phyloP scores from a whole-genome alignment of 192 early-diverging fungal genomes.

The Obelidium mucronatum region DNA sequence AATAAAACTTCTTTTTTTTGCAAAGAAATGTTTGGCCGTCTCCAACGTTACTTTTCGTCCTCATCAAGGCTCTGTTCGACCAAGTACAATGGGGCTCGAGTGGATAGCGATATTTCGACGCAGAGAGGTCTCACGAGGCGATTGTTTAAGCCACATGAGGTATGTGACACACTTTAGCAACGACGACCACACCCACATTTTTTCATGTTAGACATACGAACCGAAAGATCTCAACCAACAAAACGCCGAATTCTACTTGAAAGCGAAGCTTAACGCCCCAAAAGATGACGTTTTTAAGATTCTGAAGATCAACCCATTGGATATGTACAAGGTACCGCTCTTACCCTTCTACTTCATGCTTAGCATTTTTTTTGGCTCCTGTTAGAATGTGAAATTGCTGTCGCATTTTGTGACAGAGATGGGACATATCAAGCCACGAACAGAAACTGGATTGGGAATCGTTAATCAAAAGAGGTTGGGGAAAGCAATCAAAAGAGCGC shows the following conservation, averaged over 20 bases:
- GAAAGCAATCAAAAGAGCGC: constrained; percentile 44
- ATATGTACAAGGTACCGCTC: constrained; percentile 37
- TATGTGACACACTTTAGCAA: neutral
- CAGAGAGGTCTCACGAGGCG: neutral
- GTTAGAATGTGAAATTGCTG: constrained; percentile 32
- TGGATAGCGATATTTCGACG: constrained; percentile 9
- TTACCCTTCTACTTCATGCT: neutral
- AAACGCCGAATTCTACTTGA: constrained; percentile 24
- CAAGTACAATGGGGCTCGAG: no score
- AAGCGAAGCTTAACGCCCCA: constrained; percentile 10
- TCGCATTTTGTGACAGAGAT: constrained; percentile 46
- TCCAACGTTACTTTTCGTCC: no score
- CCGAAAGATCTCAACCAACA: constrained; percentile 35
- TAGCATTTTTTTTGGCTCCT: neutral
- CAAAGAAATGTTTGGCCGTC: neutral
- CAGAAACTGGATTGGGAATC: constrained; percentile 36
- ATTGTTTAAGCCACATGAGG: constrained; percentile 28
- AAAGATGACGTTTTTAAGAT: constrained; percentile 38
- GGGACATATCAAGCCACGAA: constrained; percentile 40
- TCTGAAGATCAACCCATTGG: constrained; percentile 36
- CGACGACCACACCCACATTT: neutral
- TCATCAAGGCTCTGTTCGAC: no score
- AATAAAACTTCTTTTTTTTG: no score
- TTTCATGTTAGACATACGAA: constrained; percentile 24
- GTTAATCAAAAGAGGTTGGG: constrained; percentile 38